phyloP scores from a whole-genome alignment of 2,329 filamentous ascomycete genomes.

The Sporothrix globosa region DNA sequence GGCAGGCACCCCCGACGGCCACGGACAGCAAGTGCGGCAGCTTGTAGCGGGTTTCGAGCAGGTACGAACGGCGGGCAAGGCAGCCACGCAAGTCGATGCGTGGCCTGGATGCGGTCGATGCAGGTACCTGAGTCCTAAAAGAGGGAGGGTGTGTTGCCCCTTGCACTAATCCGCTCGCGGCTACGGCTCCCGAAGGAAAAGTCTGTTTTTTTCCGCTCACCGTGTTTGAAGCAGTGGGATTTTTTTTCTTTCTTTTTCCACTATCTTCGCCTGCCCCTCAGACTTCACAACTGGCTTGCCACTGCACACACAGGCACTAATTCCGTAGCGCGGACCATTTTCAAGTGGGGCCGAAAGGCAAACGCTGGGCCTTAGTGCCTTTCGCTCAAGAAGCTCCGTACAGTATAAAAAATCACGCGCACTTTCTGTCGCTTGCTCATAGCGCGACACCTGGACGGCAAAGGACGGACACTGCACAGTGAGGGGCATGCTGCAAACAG shows the following conservation, averaged over 20 bases:
- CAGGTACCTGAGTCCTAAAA: neutral
- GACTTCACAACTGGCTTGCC: constrained; percentile 6
- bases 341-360: constrained; percentile 5
- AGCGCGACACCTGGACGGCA: neutral
- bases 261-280: constrained; percentile 7
- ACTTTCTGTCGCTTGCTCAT: neutral
- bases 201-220: neutral
- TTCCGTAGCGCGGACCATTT: neutral
- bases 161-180: constrained; percentile 31
- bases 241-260: constrained; percentile 9
- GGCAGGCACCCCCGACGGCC: neutral
- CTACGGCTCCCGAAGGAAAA: constrained; percentile 21
- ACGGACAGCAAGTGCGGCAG: constrained; percentile 11
- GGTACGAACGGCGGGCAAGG: constrained; percentile 16
- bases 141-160: constrained; percentile 29
- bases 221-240: neutral
- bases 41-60: constrained; percentile 17
- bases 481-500: constrained; percentile 5
- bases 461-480: constrained; percentile 2
- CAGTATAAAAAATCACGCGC: neutral
- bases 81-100: constrained; percentile 14
- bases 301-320: neutral
- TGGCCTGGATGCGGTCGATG: neutral
- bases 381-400: neutral
- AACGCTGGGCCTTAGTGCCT: neutral